Evolutionary conservation across 345 rosid genomes (phyloP).

Genomic region (Eutrema japonicum): DNA sequence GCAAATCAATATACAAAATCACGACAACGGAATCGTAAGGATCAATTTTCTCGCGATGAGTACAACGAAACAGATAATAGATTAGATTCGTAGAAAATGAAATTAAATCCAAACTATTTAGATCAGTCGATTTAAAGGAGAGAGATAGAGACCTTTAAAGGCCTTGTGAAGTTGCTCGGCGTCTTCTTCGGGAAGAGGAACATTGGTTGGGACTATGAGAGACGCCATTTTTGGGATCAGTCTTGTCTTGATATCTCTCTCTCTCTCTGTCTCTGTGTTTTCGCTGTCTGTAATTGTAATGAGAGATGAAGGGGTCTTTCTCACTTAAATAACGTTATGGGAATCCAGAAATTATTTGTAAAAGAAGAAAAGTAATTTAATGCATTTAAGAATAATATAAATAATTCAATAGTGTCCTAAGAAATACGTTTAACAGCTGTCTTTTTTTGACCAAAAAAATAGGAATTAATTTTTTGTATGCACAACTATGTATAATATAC

Average conservation of each 20-base stretch:
- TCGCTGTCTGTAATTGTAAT: conserved; percentile 9
- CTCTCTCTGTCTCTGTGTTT: conserved; percentile 13
- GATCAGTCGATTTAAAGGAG: conserved; percentile 6
- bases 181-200: conserved; percentile 62
- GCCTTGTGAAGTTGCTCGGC: conserved; percentile 76
- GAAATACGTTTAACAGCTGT: background rate
- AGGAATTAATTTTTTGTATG: background rate
- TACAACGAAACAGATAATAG: background rate
- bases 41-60: background rate
- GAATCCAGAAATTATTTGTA: conserved; percentile 24
- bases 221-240: conserved; percentile 57
- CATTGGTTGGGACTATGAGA: conserved; percentile 53
- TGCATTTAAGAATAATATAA: conserved; percentile 13
- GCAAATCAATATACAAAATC: background rate
- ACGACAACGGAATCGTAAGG: background rate
- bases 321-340: conserved; percentile 29
- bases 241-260: conserved; percentile 36
- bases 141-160: conserved; percentile 51
- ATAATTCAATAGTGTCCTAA: background rate
- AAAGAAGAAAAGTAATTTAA: background rate
- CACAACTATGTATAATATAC: background rate
- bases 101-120: background rate
- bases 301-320: conserved; percentile 33
- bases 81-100: background rate
- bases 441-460: background rate